Evolutionary conservation across 2,329 filamentous ascomycete species (phyloP).

Genomic region (Aspergillus quadrilineatus): DNA sequence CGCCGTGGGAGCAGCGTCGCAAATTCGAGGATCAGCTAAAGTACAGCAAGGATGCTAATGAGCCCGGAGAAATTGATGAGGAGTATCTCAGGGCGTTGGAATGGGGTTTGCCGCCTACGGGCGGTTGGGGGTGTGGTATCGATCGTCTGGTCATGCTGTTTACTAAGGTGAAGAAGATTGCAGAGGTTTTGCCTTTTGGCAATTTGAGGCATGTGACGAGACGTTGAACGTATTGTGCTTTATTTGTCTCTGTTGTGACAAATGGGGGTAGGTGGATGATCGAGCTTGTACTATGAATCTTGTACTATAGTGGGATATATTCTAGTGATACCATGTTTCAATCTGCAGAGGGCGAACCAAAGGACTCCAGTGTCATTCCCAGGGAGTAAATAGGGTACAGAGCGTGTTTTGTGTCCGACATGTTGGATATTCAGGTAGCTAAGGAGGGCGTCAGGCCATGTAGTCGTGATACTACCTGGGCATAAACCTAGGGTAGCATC

Average conservation of each 20-base stretch:
- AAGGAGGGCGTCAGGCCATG: background rate
- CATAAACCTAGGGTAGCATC: background rate
- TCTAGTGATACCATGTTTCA: background rate
- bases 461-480: background rate
- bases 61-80: constrained; percentile 63
- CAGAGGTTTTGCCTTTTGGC: constrained; percentile 85
- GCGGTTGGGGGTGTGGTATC: constrained; percentile 92
- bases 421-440: background rate
- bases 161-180: constrained; percentile 72
- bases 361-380: background rate
- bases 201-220: constrained; percentile 61
- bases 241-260: no score
- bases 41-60: constrained; percentile 49
- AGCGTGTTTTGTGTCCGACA: background rate
- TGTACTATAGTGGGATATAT: constrained; percentile 7
- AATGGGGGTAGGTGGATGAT: background rate
- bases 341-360: background rate
- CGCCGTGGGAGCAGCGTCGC: constrained; percentile 76
- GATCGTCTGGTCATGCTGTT: constrained; percentile 93
- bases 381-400: background rate
- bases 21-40: constrained; percentile 70
- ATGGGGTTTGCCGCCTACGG: constrained; percentile 89
- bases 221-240: constrained; percentile 1
- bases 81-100: constrained; percentile 81
- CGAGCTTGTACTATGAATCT: constrained; percentile 8